Percentiles rank a stretch among this genome's conserved stretches.
Conservation (phyloP, 2,329 filamentous ascomycete species). For the Fusarium abutilonis region DNA sequence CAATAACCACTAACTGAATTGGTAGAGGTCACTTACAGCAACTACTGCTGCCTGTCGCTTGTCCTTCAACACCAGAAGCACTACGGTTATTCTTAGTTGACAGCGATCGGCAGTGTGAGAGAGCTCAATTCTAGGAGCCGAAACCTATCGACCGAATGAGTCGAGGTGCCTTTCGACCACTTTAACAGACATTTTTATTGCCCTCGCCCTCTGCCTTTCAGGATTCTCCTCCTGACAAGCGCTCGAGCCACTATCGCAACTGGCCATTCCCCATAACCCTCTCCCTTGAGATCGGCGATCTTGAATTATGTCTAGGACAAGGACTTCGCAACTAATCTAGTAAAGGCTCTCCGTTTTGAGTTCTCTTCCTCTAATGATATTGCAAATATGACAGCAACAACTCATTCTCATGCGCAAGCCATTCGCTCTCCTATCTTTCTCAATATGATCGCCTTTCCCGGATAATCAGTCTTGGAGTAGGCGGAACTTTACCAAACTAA, state of each 20-base stretch:
- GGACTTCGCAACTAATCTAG: constrained; percentile 7
- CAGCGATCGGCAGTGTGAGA: constrained; percentile 1
- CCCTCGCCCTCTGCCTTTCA: background rate
- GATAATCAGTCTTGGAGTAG: background rate
- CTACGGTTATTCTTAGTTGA: background rate
- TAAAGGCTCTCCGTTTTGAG: constrained; percentile 1
- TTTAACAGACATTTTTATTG: background rate
- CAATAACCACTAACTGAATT: background rate
- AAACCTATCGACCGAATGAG: background rate
- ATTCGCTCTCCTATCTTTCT: background rate
- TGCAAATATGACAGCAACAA: background rate
- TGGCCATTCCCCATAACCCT: constrained; percentile 22
- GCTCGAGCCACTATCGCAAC: constrained; percentile 32
- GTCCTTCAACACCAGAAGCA: too few species aligned
- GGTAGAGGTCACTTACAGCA: too few species aligned
- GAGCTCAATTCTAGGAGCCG: constrained; percentile 13
- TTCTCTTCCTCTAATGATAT: too few species aligned
- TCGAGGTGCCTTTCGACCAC: background rate
- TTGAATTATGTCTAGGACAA: constrained; percentile 18
- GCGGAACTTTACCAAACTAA: constrained; percentile 11
- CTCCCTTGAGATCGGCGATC: constrained; percentile 41
- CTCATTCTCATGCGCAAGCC: constrained; percentile 27
- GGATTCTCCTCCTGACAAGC: background rate
- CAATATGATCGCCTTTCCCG: too few species aligned
- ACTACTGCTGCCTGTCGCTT: too few species aligned